Evolutionary conservation across 345 rosid genomes (phyloP), one percentile per base, ranked within the genome.

Genomic region (Angophora floribunda): DNA sequence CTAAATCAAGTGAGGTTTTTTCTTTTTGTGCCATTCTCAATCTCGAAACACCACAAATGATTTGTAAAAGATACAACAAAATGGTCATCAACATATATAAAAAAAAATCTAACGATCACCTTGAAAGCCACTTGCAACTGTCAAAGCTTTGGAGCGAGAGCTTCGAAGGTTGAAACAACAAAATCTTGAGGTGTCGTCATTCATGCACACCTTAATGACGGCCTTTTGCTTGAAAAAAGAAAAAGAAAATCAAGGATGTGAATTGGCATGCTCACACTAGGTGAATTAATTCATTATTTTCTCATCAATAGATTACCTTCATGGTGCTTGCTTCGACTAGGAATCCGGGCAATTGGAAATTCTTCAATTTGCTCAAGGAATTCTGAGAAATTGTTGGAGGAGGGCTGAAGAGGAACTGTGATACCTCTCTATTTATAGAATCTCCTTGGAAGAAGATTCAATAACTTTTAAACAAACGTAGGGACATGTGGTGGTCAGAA

Each of bases 51-150:
- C 45, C 0, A 7, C 7, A 5, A 67, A 67, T 13, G 8, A 10
- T n/a, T 63, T 13, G 13, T 0, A 13, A 19, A n/a, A 63, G 1
- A 63, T n/a, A n/a, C 75, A 63, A 36, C 36, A n/a, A 63, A 63
- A 63, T 63, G 75, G 75, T n/a, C 19, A 14, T 14, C 9, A 9
- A 63, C 17, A 63, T 63, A n/a, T 63, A 59, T 26, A 59, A 59
- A 26, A 9, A 63, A 63, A 63, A 6, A 63, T n/a, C 75, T 16
- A 63, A 13, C 30, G 6, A 65, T 67, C 80, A 67, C 80, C 80
- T 67, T 0, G 45, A 67, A 67, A 32, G 45, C 7, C 2, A 67
- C 45, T 1, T 12, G 19, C 24, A 16, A 16, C 44, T 8, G 1
- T 16, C 21, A 67, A 32, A 67, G 1, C 80, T 67, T 36, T 32